A percentile compares a stretch with the other conserved stretches of the same genome.
These are phyloP conservation scores for Neurospora sp. DNA, from an alignment of 495 filamentous ascomycete genomes.

Conservation along the genomic window DNA sequence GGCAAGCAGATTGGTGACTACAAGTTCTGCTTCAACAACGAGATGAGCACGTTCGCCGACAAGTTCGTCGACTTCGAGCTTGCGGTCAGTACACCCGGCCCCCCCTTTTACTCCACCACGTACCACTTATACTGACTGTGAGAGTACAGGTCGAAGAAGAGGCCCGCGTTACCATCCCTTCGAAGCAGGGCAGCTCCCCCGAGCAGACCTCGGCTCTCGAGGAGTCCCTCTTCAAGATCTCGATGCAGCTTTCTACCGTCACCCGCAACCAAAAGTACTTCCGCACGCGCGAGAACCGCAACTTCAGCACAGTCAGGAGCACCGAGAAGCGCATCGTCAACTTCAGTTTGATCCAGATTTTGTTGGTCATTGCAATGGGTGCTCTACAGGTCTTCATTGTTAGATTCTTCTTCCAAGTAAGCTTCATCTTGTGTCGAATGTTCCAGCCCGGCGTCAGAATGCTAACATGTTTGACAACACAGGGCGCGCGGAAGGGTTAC, in stretches of 20 bases:
- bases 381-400: constrained; percentile 97
- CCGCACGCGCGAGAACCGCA: constrained; percentile 95
- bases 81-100: constrained; percentile 48
- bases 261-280: constrained; percentile 98
- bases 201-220: constrained; percentile 89
- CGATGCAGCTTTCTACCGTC: constrained; percentile 88
- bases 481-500: constrained; percentile 51
- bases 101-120: not conserved
- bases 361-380: constrained; percentile 93
- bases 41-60: constrained; percentile 95
- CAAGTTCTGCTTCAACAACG: constrained; percentile 95
- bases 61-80: constrained; percentile 99
- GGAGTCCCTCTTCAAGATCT: constrained; percentile 93
- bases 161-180: constrained; percentile 68
- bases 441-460: not conserved
- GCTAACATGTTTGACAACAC: constrained; percentile 10
- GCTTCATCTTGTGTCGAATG: not conserved
- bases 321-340: constrained; percentile 95
- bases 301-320: constrained; percentile 94
- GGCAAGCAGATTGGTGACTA: constrained; percentile 91
- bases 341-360: constrained; percentile 86
- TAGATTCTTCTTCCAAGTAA: constrained; percentile 92
- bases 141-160: constrained; percentile 84
- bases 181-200: constrained; percentile 80
- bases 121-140: not conserved